These are phyloP conservation scores for Hyphodiscus sp. DNA, from an alignment of 2,329 filamentous ascomycete genomes.

Conservation along the genomic window DNA sequence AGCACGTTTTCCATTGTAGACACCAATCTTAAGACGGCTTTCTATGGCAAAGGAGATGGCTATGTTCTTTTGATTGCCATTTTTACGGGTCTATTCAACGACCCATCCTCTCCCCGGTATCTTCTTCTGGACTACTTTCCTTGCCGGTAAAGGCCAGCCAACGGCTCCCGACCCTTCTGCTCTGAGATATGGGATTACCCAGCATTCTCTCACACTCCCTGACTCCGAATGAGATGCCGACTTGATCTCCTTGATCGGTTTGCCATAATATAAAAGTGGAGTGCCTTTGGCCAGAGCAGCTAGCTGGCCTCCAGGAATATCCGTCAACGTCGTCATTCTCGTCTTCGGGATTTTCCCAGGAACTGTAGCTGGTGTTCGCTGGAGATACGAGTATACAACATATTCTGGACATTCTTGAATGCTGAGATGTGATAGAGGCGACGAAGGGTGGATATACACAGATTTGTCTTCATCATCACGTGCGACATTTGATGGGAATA, in stretches of 20 bases:
- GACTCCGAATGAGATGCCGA: slow-evolving; percentile 32
- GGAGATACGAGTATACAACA: slow-evolving; percentile 80
- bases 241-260: slow-evolving; percentile 80
- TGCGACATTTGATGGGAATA: slow-evolving; percentile 59
- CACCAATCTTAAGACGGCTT: too few species aligned
- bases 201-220: slow-evolving; percentile 61
- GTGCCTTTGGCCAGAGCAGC: slow-evolving; percentile 77
- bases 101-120: slow-evolving; percentile 69
- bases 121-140: slow-evolving; percentile 75
- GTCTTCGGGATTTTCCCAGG: slow-evolving; percentile 60
- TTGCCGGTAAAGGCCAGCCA: slow-evolving; percentile 82
- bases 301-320: slow-evolving; percentile 69
- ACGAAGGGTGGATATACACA: slow-evolving; percentile 84
- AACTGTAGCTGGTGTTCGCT: slow-evolving; percentile 49
- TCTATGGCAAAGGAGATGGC: too few species aligned
- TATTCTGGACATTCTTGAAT: slow-evolving; percentile 75
- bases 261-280: slow-evolving; percentile 75
- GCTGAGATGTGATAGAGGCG: slow-evolving; percentile 65
- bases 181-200: slow-evolving; percentile 71
- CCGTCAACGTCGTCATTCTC: slow-evolving; percentile 81
- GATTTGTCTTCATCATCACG: slow-evolving; percentile 49
- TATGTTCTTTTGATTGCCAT: neutral
- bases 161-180: slow-evolving; percentile 60
- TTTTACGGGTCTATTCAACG: slow-evolving; percentile 21
- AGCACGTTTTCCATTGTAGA: too few species aligned